Percentiles rank a stretch among this genome's conserved stretches.
These are phyloP conservation scores for Ascochyta clinopodiicola DNA, from an alignment of 2,329 filamentous ascomycete species.

Conservation along the genomic window DNA sequence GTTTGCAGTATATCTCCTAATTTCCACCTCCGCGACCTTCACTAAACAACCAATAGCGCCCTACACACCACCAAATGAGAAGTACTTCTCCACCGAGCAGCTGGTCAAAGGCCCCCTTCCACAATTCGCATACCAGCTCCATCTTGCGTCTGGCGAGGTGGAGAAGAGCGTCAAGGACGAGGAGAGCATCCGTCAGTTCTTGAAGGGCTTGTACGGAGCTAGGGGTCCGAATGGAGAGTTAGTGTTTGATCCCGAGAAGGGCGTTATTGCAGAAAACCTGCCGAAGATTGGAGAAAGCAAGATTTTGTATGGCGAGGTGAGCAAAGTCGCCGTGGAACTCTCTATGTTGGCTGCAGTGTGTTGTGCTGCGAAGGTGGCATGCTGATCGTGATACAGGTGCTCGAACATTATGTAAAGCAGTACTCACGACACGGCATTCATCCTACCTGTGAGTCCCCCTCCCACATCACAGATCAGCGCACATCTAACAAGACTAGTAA, in stretches of 20 bases:
- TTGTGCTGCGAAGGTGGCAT: background rate
- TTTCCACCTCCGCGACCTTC: background rate
- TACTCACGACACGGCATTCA: constrained; percentile 76
- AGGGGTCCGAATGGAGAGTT: constrained; percentile 61
- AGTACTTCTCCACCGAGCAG: constrained; percentile 65
- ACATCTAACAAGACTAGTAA: constrained; percentile 55
- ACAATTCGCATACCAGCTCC: constrained; percentile 84
- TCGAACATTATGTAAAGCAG: constrained; percentile 78
- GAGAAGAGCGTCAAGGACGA: constrained; percentile 57
- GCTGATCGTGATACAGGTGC: constrained; percentile 56
- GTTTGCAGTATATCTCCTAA: constrained; percentile 64
- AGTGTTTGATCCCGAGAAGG: constrained; percentile 66
- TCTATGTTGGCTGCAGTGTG: background rate
- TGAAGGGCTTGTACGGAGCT: constrained; percentile 76
- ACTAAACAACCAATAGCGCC: constrained; percentile 51
- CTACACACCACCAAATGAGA: constrained; percentile 63
- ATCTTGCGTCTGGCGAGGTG: constrained; percentile 71
- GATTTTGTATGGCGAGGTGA: constrained; percentile 67
- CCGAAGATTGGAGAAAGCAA: constrained; percentile 62
- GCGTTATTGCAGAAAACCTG: constrained; percentile 70
- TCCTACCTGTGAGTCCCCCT: constrained; percentile 66
- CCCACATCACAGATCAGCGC: background rate
- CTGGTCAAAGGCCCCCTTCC: constrained; percentile 64
- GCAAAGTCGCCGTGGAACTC: constrained; percentile 18
- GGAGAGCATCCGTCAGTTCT: constrained; percentile 70